Evolutionary conservation across 2,329 filamentous ascomycete genomes (phyloP), one percentile per base, ranked within the genome.

Genomic region (Aspergillus felis): DNA sequence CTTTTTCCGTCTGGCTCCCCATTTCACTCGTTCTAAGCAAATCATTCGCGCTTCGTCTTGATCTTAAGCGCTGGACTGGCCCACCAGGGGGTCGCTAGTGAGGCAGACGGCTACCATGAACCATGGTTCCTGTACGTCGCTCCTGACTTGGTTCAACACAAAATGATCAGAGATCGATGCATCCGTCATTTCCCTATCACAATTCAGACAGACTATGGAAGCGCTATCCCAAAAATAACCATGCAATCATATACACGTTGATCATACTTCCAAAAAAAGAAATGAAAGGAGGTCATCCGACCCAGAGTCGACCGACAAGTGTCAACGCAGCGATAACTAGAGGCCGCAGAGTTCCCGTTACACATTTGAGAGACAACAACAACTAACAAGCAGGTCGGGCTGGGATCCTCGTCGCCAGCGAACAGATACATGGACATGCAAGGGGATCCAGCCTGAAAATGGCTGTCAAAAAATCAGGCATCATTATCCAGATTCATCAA

Each of bases 191-290:
- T 38, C 14, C 42, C 22, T 47, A 20, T 47, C 44, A 47, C n/a
- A 12, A 22, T 20, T 22, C 41, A 44, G 20, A 44, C 41, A 44
- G 44, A 47, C 12, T 47, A 27, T 47, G 44, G 20, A 47, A 17
- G 9, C 22, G 14, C 35, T 46, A 51, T 24, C 46, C 35, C 46
- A 57, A 57, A 44, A 57, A 49, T 51, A 56, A 20, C 25, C 32
- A 55, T 47, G 51, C 60, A 51, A 54, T 53, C 55, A 50, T 55
- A 57, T 57, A 61, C 54, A 57, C 32, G 58, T 55, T 57, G 53
- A 55, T 61, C 54, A 57, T 56, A 57, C 50, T 55, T 47, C 47
- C 50, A 55, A 38, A 51, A 46, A 27, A 22, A n/a, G 38, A 55
- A 29, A 25, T 20, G 25, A 41, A 38, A 52, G 29, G 12, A 9